Evolutionary conservation across 1,284 basidiomycete genomes (phyloP), one percentile per base, ranked within the genome.

Genomic region (Prillingera fragicola): DNA sequence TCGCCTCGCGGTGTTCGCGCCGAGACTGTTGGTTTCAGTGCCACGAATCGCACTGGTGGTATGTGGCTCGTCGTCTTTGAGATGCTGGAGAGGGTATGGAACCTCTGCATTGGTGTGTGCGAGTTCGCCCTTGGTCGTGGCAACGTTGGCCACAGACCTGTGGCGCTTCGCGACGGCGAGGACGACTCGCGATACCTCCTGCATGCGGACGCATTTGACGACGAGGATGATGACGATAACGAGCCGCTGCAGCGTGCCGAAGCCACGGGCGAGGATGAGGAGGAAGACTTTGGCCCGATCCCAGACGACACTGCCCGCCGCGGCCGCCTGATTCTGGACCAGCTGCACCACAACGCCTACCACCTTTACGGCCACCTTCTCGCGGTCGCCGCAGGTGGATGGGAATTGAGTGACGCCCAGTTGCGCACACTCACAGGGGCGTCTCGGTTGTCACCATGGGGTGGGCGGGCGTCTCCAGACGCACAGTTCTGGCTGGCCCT

Each of bases 11-110:
- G 54, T 8, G 59, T 67, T 9, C 38, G 21, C 23, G 52, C 52
- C 37, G 31, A 47, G 21, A 48, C 48, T 3, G 48, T 50, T 8
- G 48, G 52, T 4, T 37, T 50, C 43, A 34, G 45, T 24, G 38
- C 42, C 33, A 41, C 51, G 9, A 48, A 41, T 31, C 43, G 49
- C 14, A 33, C 50, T 2, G 52, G 49, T 10, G 49, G 57, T 37
- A 54, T 61, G 56, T 69, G 67, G 67, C 45, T 69, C 13, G 24
- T 66, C 15, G 55, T 60, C 22, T 66, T 63, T 23, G 62, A 65
- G 45, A 26, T 69, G 19, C 39, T 63, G 13, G 59, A 61, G 38
- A 40, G 53, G 15, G 36, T 61, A 13, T 69, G 61, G 59, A 46
- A 48, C 19, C 41, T 69, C 3, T 69, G 67, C 48, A 53, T 59